Base-by-base conservation (phyloP, 2,329 filamentous ascomycete genomes). In the Fusarium udum region DNA sequence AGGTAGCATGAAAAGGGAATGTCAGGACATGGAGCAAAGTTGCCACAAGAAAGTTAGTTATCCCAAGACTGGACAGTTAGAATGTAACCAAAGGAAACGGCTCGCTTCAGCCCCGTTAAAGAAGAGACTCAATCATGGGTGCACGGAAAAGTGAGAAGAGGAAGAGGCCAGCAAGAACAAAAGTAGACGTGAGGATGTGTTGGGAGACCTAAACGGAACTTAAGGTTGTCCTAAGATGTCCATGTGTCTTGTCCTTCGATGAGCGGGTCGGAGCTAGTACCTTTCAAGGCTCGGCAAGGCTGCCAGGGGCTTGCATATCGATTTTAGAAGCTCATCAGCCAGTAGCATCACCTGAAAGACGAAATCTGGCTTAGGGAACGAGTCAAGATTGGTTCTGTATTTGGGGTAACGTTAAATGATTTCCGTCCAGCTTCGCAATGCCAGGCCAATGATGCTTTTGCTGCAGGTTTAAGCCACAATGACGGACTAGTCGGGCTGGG, bases 221-320 rank as follows among this genome's bases (percentile, higher is more conserved):
- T 62, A 56, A 66, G 69, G 59, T 64, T 59, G 60, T 51, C 46
- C 64, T 42, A 58, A 68, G 57, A 75, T 77, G 76, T 78, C 75
- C 67, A 78, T 64, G 75, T 77, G 74, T 74, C 74, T 75, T 73
- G 75, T 75, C 72, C 64, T 61, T 61, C 46, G 48, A 72, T 61
- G 65, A 67, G 75, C 71, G 73, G 71, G 70, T 62, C 72, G 67
- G 67, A 66, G 64, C 75, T 78, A 78, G 77, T 73, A 69, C 75
- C 63, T 64, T 77, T 76, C 61, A 45, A 77, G 74, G 62, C 66
- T 66, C 55, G 49, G 62, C 64, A 73, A 78, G 76, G 73, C 75
- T 78, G 76, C 77, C 74, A 78, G 75, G 76, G 76, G 74, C 67
- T 74, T 69, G 75, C 75, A 75, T 74, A 56, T 66, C 34, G 59